phyloP scores from a whole-genome alignment of 495 filamentous ascomycete genomes.

The Neurospora hispaniola region DNA sequence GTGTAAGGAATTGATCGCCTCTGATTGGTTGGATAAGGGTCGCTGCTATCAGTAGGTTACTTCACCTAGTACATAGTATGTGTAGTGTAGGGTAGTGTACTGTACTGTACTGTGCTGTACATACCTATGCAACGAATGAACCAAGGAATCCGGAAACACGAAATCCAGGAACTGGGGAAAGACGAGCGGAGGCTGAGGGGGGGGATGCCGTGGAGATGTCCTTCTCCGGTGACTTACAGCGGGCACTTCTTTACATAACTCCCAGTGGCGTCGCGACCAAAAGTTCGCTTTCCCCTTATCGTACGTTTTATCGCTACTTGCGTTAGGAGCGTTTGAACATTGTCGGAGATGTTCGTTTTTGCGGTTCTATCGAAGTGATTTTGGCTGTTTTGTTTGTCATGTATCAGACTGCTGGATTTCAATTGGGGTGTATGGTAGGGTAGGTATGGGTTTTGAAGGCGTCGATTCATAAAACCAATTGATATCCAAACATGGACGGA shows the following conservation, averaged over 20 bases:
- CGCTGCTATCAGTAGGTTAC: not conserved
- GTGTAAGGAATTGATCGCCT: not conserved
- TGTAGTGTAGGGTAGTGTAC: no score
- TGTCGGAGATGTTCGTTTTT: not conserved
- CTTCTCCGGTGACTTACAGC: not conserved
- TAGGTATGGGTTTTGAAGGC: no score
- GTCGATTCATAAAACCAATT: not conserved
- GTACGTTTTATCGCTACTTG: no score
- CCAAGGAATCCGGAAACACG: no score
- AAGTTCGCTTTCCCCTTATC: no score
- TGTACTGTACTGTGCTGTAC: no score
- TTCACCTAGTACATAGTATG: no score
- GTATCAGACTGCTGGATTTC: not conserved
- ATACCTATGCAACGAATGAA: no score
- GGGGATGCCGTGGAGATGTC: not conserved
- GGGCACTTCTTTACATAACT: no score
- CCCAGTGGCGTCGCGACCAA: no score
- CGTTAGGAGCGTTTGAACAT: not conserved
- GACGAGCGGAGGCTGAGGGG: no score
- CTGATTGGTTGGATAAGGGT: not conserved
- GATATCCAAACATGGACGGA: not conserved
- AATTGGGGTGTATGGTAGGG: not conserved
- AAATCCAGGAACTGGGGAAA: no score
- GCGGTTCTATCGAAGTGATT: not conserved
- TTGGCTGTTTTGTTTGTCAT: not conserved